A percentile compares a stretch with the other conserved stretches of the same genome.
phyloP scores from a whole-genome alignment of 768 basidiomycete species.

The Artomyces pyxidatus region DNA sequence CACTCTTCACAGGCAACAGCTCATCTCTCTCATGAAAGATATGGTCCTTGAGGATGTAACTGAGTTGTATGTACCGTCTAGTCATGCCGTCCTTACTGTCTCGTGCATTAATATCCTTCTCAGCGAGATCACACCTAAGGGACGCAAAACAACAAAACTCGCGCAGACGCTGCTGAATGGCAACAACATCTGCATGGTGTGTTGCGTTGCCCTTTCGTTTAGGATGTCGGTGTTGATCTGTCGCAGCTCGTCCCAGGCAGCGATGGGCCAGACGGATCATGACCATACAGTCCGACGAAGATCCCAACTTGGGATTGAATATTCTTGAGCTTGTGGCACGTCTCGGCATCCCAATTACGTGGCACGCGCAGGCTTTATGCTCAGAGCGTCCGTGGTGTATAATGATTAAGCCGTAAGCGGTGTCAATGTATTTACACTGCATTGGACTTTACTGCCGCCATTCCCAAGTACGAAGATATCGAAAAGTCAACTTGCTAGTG shows the following conservation, averaged over 20 bases:
- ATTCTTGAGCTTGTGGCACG: too few species aligned
- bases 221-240: not conserved
- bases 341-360: too few species aligned
- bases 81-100: not conserved
- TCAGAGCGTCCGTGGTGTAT: not conserved
- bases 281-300: too few species aligned
- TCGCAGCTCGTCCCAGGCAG: constrained; percentile 67
- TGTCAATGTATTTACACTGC: too few species aligned
- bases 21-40: constrained; percentile 35
- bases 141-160: constrained; percentile 71
- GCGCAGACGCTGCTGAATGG: constrained; percentile 88
- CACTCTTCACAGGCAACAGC: not conserved
- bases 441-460: too few species aligned
- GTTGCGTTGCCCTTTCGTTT: not conserved
- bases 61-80: constrained; percentile 65
- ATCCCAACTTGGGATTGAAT: too few species aligned
- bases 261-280: constrained; percentile 48
- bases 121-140: constrained; percentile 83
- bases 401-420: too few species aligned
- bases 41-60: constrained; percentile 96
- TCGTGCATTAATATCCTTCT: not conserved
- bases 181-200: constrained; percentile 94
- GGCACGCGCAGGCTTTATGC: too few species aligned
- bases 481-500: not conserved
- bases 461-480: not conserved